phyloP scores from a whole-genome alignment of 805 yeast genomes.

The Saccharomycopsis amapae region DNA sequence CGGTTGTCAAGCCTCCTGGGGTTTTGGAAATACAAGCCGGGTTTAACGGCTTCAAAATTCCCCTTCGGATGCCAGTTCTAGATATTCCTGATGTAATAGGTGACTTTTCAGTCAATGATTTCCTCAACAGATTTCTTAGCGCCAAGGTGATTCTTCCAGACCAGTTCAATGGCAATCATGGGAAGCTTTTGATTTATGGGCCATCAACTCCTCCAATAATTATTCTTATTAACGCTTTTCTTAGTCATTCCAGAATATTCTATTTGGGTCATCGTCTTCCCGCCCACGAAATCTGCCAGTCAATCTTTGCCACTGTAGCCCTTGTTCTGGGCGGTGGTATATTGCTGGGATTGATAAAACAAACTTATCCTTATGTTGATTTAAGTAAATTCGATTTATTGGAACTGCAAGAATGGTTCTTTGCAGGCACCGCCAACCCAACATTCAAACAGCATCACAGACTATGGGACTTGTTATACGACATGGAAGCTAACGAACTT shows the following conservation, averaged over 20 bases:
- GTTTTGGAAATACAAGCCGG: constrained; percentile 34
- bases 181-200: constrained; percentile 51
- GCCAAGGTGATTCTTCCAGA: constrained; percentile 22
- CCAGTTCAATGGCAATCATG: not conserved
- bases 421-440: constrained; percentile 58
- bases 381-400: constrained; percentile 46
- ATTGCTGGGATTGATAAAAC: constrained; percentile 39
- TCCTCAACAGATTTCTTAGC: constrained; percentile 10
- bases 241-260: constrained; percentile 45
- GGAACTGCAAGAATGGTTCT: constrained; percentile 40
- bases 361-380: constrained; percentile 50
- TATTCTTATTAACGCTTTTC: constrained; percentile 42
- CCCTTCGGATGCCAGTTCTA: constrained; percentile 31
- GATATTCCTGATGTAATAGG: constrained; percentile 26
- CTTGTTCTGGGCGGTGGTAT: constrained; percentile 47
- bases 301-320: constrained; percentile 40
- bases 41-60: constrained; percentile 38
- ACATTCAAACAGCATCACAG: constrained; percentile 47
- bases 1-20: too few species aligned
- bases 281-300: constrained; percentile 44
- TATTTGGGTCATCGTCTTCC: constrained; percentile 44
- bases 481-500: constrained; percentile 36
- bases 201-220: constrained; percentile 47
- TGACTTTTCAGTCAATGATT: constrained; percentile 13
- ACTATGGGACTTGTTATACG: constrained; percentile 51